Evolutionary conservation across 768 basidiomycete genomes (phyloP).

Genomic region (Porphyrellus cyaneotinctus): DNA sequence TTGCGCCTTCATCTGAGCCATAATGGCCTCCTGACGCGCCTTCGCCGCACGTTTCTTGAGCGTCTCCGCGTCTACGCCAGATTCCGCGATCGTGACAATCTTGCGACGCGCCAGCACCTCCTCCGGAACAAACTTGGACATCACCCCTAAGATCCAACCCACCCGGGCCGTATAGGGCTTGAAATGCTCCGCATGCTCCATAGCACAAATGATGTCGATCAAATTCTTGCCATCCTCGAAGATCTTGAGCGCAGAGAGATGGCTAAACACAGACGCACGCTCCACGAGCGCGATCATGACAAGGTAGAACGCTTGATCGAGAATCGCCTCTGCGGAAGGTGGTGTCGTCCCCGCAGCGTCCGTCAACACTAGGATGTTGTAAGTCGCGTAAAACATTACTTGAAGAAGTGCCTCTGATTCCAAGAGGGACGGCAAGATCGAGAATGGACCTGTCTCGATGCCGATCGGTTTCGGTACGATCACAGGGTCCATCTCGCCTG

Average conservation of each 20-base stretch:
- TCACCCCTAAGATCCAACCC: conserved; percentile 67
- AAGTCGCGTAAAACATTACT: conserved; percentile 77
- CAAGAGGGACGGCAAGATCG: conserved; percentile 56
- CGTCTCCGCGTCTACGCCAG: conserved; percentile 52
- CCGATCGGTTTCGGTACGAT: conserved; percentile 69
- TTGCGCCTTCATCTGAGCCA: conserved; percentile 93
- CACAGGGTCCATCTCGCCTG: conserved; percentile 60
- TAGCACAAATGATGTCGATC: conserved; percentile 64
- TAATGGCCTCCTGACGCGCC: conserved; percentile 86
- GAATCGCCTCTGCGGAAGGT: conserved; percentile 80
- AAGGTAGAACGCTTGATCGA: conserved; percentile 86
- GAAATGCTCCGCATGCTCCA: conserved; percentile 77
- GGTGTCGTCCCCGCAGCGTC: conserved; percentile 57
- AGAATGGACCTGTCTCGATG: conserved; percentile 67
- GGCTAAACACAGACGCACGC: conserved; percentile 57
- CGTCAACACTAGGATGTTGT: conserved; percentile 67
- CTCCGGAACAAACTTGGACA: conserved; percentile 52
- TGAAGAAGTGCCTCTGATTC: conserved; percentile 71
- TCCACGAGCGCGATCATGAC: conserved; percentile 83
- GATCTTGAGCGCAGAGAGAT: conserved; percentile 46
- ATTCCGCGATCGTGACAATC: conserved; percentile 34
- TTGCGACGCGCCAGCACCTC: conserved; percentile 52
- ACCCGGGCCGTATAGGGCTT: conserved; percentile 67
- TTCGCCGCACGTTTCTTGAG: conserved; percentile 83
- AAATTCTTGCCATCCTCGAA: conserved; percentile 63